These are phyloP conservation scores for Orbilia brochopaga DNA, from an alignment of 2,329 filamentous ascomycete genomes.

Conservation along the genomic window DNA sequence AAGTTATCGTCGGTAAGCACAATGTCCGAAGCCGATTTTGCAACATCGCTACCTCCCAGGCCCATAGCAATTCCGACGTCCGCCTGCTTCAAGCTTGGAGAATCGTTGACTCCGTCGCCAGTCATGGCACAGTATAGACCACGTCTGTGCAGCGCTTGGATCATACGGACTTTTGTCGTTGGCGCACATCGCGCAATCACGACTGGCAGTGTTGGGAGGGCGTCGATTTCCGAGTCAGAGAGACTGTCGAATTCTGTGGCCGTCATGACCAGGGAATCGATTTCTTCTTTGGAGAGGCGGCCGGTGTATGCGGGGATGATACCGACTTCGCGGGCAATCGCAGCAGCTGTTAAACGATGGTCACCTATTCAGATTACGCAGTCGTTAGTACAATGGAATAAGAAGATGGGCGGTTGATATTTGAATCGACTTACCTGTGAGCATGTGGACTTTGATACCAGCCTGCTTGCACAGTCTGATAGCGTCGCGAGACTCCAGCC, in stretches of 20 bases:
- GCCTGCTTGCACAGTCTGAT: constrained; percentile 74
- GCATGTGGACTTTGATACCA: constrained; percentile 81
- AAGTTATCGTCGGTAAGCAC: constrained; percentile 84
- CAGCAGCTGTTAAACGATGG: constrained; percentile 76
- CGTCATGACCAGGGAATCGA: constrained; percentile 74
- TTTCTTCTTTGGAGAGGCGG: constrained; percentile 66
- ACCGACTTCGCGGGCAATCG: constrained; percentile 68
- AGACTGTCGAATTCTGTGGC: constrained; percentile 80
- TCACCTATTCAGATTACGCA: no score
- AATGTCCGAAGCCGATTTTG: constrained; percentile 74
- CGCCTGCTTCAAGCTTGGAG: constrained; percentile 77
- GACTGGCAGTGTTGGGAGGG: constrained; percentile 72
- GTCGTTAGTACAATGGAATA: no score
- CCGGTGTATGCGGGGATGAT: constrained; percentile 69
- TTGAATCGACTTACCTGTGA: constrained; percentile 64
- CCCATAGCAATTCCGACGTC: constrained; percentile 92
- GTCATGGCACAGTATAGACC: constrained; percentile 83
- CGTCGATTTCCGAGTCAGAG: constrained; percentile 75
- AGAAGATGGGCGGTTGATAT: no score
- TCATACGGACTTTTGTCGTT: constrained; percentile 88
- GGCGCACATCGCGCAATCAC: constrained; percentile 85
- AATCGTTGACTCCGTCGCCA: constrained; percentile 86
- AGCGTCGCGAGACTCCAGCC: constrained; percentile 75
- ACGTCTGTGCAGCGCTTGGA: constrained; percentile 81
- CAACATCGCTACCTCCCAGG: constrained; percentile 80